Evolutionary conservation across 257 asterid genomes (phyloP).

Genomic region (Solanum rostratum): DNA sequence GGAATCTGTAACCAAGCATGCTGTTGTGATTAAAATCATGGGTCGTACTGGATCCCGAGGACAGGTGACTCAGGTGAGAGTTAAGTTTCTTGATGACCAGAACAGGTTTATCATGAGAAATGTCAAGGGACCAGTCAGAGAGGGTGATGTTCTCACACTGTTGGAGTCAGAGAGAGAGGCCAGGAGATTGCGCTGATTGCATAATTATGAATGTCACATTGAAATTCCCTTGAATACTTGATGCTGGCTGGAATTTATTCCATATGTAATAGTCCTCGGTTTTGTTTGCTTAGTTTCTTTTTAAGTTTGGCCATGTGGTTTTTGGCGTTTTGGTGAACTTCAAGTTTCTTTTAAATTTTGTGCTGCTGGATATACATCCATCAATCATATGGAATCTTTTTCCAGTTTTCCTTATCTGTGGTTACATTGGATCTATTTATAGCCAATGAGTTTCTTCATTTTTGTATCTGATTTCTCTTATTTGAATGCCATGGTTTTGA

Average conservation of each 20-base stretch:
- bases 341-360: not conserved
- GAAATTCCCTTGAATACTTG: not conserved
- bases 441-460: not conserved
- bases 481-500: not conserved
- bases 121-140: slow-evolving; percentile 30
- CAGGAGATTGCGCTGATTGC: slow-evolving; percentile 20
- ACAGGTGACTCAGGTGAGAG: slow-evolving; percentile 31
- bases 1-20: slow-evolving; percentile 25
- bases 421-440: not conserved
- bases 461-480: no score
- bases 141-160: slow-evolving; percentile 28
- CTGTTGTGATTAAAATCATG: slow-evolving; percentile 19
- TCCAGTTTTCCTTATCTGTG: not conserved
- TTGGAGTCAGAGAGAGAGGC: slow-evolving; percentile 32
- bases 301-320: not conserved
- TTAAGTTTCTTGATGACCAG: slow-evolving; percentile 24
- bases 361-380: not conserved
- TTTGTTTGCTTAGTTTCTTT: not conserved
- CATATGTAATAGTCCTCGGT: not conserved
- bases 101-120: slow-evolving; percentile 25
- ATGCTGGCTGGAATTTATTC: not conserved
- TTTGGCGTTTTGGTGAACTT: not conserved
- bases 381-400: not conserved
- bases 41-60: slow-evolving; percentile 31
- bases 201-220: not conserved